phyloP scores from a whole-genome alignment of 2,329 filamentous ascomycete genomes.

The Colletotrichum siamense region DNA sequence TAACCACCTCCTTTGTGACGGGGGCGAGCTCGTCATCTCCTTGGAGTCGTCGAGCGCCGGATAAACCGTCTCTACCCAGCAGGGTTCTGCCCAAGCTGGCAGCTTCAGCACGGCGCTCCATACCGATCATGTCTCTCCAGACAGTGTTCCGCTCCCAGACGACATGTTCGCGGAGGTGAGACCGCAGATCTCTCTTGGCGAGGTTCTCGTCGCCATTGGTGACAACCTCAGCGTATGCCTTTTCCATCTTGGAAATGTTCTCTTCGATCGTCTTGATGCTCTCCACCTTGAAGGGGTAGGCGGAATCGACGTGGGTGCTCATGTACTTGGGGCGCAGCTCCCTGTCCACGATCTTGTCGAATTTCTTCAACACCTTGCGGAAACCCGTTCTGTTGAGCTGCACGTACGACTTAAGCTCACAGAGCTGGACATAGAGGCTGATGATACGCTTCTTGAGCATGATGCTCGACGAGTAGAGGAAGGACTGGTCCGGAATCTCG shows the following conservation, averaged over 20 bases:
- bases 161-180: constrained; percentile 93
- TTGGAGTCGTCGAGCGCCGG: constrained; percentile 74
- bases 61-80: constrained; percentile 75
- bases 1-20: constrained; percentile 72
- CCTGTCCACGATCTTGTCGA: constrained; percentile 92
- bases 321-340: constrained; percentile 82
- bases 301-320: constrained; percentile 72
- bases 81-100: constrained; percentile 88
- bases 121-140: constrained; percentile 98
- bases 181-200: constrained; percentile 83
- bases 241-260: constrained; percentile 77
- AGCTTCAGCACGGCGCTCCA: constrained; percentile 93
- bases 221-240: constrained; percentile 80
- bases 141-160: constrained; percentile 99
- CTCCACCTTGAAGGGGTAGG: constrained; percentile 79
- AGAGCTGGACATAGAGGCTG: constrained; percentile 87
- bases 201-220: constrained; percentile 79
- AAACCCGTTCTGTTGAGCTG: constrained; percentile 98
- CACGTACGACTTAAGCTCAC: constrained; percentile 93
- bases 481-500: constrained; percentile 78
- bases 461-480: constrained; percentile 71
- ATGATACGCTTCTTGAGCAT: constrained; percentile 93
- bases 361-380: constrained; percentile 96
- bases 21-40: constrained; percentile 77
- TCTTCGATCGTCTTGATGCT: constrained; percentile 75